Evolutionary conservation across 352 stramenopile genomes (phyloP).

Genomic region (Phytophthora colocasiae): DNA sequence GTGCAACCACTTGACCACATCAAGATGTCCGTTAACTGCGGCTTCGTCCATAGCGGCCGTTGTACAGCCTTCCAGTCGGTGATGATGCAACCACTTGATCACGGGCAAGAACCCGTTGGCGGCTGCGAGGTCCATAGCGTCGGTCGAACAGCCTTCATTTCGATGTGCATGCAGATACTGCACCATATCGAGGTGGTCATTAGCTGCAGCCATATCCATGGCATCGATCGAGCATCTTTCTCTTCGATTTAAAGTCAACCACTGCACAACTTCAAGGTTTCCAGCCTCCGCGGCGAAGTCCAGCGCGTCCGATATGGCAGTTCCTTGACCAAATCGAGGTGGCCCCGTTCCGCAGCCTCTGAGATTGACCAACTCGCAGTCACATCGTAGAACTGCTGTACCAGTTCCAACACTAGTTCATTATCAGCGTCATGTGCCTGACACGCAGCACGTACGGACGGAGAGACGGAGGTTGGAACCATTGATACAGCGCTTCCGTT

Average conservation of each 20-base stretch:
- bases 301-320: slow-evolving; percentile 20
- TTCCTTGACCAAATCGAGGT: slow-evolving; percentile 40
- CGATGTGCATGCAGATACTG: slow-evolving; percentile 45
- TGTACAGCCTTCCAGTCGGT: slow-evolving; percentile 40
- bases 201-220: slow-evolving; percentile 44
- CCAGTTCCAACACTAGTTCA: slow-evolving; percentile 40
- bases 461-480: slow-evolving; percentile 28
- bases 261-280: slow-evolving; percentile 40
- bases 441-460: slow-evolving; percentile 50
- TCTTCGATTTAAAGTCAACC: slow-evolving; percentile 31
- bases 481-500: slow-evolving; percentile 6
- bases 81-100: slow-evolving; percentile 43
- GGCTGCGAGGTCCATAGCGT: slow-evolving; percentile 47
- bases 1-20: slow-evolving; percentile 47
- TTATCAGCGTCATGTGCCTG: slow-evolving; percentile 32
- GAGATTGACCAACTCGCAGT: slow-evolving; percentile 45
- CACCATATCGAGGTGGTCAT: slow-evolving; percentile 37
- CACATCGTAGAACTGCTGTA: slow-evolving; percentile 54
- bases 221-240: slow-evolving; percentile 37
- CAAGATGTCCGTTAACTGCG: slow-evolving; percentile 38
- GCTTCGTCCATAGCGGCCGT: slow-evolving; percentile 39
- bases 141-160: slow-evolving; percentile 38
- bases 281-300: slow-evolving; percentile 36
- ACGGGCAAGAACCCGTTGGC: slow-evolving; percentile 36
- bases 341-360: slow-evolving; percentile 48